phyloP scores from a whole-genome alignment of 2,329 filamentous ascomycete genomes.

The Didymella segeticola region DNA sequence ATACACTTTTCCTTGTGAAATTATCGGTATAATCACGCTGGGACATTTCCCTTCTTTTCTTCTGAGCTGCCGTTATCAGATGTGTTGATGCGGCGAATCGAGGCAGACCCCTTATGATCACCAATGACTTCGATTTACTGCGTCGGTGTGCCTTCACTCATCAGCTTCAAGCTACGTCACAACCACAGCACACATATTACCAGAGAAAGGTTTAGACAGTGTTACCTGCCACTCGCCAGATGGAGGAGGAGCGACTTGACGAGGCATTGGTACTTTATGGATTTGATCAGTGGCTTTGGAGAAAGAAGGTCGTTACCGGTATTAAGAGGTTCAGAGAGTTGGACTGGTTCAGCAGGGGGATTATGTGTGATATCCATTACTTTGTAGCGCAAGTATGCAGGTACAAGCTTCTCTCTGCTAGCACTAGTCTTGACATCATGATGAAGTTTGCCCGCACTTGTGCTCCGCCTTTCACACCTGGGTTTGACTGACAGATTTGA shows the following conservation, averaged over 20 bases:
- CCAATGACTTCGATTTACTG: slow-evolving; percentile 50
- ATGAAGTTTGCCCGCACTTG: slow-evolving; percentile 12
- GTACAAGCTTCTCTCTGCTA: slow-evolving; percentile 14
- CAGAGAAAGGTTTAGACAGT: slow-evolving; percentile 33
- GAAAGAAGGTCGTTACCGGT: not conserved
- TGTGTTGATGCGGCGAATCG: slow-evolving; percentile 41
- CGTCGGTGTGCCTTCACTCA: slow-evolving; percentile 24
- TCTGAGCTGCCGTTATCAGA: slow-evolving; percentile 26
- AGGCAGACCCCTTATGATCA: slow-evolving; percentile 50
- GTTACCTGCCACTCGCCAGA: slow-evolving; percentile 79
- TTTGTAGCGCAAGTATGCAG: slow-evolving; percentile 17
- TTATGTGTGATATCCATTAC: slow-evolving; percentile 2
- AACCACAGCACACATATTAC: slow-evolving; percentile 16
- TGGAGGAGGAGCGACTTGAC: slow-evolving; percentile 72
- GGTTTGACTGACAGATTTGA: no score
- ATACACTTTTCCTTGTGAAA: not conserved
- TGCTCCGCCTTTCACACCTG: slow-evolving; percentile 5
- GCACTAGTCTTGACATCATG: slow-evolving; percentile 18
- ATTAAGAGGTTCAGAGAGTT: not conserved
- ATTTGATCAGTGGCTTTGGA: not conserved
- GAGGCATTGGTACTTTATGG: slow-evolving; percentile 24
- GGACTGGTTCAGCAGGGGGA: not conserved
- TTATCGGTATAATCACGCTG: slow-evolving; percentile 25
- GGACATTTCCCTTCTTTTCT: slow-evolving; percentile 50
- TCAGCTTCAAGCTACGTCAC: not conserved